Conservation (phyloP, 306 rosid genomes). For the Lupinus albus region DNA sequence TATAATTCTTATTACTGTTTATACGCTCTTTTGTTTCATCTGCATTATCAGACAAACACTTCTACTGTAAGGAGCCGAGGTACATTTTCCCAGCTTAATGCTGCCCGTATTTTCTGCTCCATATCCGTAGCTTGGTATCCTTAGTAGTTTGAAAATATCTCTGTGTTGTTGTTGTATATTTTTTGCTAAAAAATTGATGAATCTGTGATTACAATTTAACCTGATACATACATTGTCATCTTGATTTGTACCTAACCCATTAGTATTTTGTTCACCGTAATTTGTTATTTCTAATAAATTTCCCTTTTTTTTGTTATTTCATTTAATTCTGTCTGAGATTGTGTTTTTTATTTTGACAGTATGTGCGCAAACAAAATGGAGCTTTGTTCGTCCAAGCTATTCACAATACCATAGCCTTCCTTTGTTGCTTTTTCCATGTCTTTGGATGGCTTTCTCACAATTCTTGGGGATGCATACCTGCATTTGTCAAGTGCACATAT, state of each 20-base stretch:
- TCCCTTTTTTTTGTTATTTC: background rate
- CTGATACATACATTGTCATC: background rate
- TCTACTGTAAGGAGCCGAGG: too few species aligned
- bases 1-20: too few species aligned
- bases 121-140: too few species aligned
- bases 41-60: too few species aligned
- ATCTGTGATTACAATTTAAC: background rate
- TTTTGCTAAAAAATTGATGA: constrained; percentile 16
- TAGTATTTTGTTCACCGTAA: too few species aligned
- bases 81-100: too few species aligned
- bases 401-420: background rate
- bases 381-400: background rate
- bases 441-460: background rate
- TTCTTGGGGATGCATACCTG: background rate
- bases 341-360: constrained; percentile 27
- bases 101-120: too few species aligned
- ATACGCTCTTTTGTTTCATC: too few species aligned
- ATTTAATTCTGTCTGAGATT: constrained; percentile 1
- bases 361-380: constrained; percentile 29
- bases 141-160: too few species aligned
- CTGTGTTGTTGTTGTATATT: too few species aligned
- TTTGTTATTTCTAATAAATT: background rate
- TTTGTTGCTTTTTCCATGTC: constrained; percentile 8
- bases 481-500: background rate
- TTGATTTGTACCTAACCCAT: background rate